Conservation (phyloP, 2,329 filamentous ascomycete genomes). For the Didymella arachidicola region DNA sequence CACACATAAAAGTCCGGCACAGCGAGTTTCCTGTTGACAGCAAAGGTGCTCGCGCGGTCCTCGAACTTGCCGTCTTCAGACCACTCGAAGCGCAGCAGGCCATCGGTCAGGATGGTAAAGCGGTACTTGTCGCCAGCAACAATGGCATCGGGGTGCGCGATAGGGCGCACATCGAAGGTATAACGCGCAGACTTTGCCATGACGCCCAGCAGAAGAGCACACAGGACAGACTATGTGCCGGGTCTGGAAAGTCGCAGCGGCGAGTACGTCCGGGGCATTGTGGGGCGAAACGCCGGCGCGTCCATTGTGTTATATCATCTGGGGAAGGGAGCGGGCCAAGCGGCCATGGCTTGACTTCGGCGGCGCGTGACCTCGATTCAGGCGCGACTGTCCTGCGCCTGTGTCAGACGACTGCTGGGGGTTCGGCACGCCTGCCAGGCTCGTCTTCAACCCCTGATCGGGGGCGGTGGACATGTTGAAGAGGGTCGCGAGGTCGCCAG, state of each 20-base stretch:
- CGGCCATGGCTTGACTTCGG: conserved; percentile 31
- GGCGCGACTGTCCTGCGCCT: conserved; percentile 18
- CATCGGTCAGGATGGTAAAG: conserved; percentile 66
- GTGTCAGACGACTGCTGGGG: conserved; percentile 31
- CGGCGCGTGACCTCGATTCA: conserved; percentile 41
- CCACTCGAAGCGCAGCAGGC: conserved; percentile 69
- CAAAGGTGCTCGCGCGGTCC: conserved; percentile 68
- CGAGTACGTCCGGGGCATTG: conserved; percentile 26
- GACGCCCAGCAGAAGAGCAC: conserved; percentile 14
- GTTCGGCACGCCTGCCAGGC: conserved; percentile 27
- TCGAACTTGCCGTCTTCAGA: conserved; percentile 67
- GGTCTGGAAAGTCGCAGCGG: conserved; percentile 18
- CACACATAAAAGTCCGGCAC: conserved; percentile 59
- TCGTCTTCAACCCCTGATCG: conserved; percentile 17
- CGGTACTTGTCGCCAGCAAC: conserved; percentile 62
- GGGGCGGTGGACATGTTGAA: conserved; percentile 18
- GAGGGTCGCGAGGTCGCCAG: conserved; percentile 21
- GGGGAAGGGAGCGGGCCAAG: conserved; percentile 36
- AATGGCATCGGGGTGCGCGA: conserved; percentile 56
- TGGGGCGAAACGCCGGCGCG: conserved; percentile 29
- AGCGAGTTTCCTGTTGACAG: conserved; percentile 61
- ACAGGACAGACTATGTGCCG: conserved; percentile 21
- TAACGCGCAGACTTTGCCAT: conserved; percentile 51
- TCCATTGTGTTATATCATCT: conserved; percentile 33
- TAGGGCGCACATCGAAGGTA: conserved; percentile 54